Percentiles rank a stretch among this genome's conserved stretches.
phyloP scores from a whole-genome alignment of 2,329 filamentous ascomycete genomes.

The Aureobasidium leucospermi region DNA sequence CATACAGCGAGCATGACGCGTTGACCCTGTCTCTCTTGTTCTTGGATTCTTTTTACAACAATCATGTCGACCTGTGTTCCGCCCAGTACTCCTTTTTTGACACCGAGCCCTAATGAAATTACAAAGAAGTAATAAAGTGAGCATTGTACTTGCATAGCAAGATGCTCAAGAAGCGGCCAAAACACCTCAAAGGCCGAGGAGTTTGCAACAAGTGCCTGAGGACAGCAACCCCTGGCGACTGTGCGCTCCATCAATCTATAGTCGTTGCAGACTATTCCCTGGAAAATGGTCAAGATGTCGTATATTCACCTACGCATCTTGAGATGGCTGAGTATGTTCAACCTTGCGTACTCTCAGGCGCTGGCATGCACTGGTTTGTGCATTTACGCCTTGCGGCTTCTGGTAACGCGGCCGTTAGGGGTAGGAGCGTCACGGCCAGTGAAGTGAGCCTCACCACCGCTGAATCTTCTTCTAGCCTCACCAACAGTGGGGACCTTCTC shows the following conservation, averaged over 20 bases:
- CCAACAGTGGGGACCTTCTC: slow-evolving; percentile 54
- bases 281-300: not conserved
- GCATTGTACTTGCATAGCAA: not conserved
- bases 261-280: not conserved
- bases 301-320: slow-evolving; percentile 7
- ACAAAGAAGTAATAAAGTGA: slow-evolving; percentile 12
- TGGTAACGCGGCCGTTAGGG: slow-evolving; percentile 53
- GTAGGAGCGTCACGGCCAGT: slow-evolving; percentile 30
- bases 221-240: not conserved
- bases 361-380: not conserved
- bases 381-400: slow-evolving; percentile 62
- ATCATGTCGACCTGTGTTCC: slow-evolving; percentile 7
- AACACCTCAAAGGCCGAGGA: not conserved
- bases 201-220: not conserved
- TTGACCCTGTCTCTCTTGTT: slow-evolving; percentile 3
- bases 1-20: slow-evolving; percentile 13
- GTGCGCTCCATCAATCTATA: not conserved
- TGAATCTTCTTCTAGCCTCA: slow-evolving; percentile 46
- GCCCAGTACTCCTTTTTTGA: slow-evolving; percentile 9
- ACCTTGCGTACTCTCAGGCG: not conserved
- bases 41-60: slow-evolving; percentile 10
- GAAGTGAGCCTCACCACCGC: slow-evolving; percentile 32
- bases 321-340: not conserved
- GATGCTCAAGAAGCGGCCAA: slow-evolving; percentile 4
- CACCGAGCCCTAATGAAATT: slow-evolving; percentile 7